phyloP scores from a whole-genome alignment of 2,329 filamentous ascomycete species.

The Penicillium capsulatum region DNA sequence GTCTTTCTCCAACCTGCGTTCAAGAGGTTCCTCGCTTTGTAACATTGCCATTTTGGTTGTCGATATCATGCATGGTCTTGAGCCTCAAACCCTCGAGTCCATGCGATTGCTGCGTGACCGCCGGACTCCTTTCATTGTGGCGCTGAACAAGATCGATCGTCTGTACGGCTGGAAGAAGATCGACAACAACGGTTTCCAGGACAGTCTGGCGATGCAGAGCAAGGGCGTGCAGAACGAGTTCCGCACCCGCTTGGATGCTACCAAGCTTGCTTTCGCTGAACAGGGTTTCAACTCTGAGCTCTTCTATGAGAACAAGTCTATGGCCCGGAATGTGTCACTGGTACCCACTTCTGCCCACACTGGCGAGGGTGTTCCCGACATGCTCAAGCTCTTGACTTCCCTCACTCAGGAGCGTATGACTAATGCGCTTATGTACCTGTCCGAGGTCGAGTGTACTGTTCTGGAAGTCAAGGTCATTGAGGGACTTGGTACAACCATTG shows the following conservation, averaged over 20 bases:
- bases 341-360: slow-evolving; percentile 96
- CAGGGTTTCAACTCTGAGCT: slow-evolving; percentile 97
- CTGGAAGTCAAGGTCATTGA: slow-evolving; percentile 99
- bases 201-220: slow-evolving; percentile 83
- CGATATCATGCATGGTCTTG: slow-evolving; percentile 99
- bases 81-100: slow-evolving; percentile 94
- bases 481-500: slow-evolving; percentile 97
- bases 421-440: slow-evolving; percentile 94
- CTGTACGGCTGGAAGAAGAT: slow-evolving; percentile 99
- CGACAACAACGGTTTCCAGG: slow-evolving; percentile 96
- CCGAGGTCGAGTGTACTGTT: slow-evolving; percentile 95
- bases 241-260: slow-evolving; percentile 79
- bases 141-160: slow-evolving; percentile 99
- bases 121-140: slow-evolving; percentile 97
- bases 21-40: slow-evolving; percentile 93
- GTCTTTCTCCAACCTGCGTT: slow-evolving; percentile 97
- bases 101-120: slow-evolving; percentile 90
- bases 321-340: slow-evolving; percentile 90
- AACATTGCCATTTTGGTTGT: slow-evolving; percentile 99
- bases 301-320: slow-evolving; percentile 96
- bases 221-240: slow-evolving; percentile 95
- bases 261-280: slow-evolving; percentile 90
- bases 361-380: slow-evolving; percentile 98
- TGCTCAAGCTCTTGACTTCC: slow-evolving; percentile 90
- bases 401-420: slow-evolving; percentile 98